phyloP scores from a whole-genome alignment of 306 rosid species.

The Phaseolus lunatus region DNA sequence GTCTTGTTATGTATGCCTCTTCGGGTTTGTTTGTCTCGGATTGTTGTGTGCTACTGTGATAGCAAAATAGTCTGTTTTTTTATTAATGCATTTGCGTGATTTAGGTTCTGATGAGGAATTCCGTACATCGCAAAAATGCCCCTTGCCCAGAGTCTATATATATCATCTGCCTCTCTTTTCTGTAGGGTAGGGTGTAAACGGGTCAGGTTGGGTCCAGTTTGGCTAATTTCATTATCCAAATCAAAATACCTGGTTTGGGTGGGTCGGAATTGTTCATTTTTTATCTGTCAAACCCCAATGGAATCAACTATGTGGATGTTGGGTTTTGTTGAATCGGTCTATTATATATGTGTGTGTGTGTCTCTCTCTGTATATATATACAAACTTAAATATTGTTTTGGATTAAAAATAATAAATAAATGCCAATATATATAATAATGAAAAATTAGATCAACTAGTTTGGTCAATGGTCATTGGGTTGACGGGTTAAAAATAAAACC shows the following conservation, averaged over 20 bases:
- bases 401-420: background rate
- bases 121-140: background rate
- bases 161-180: background rate
- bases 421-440: background rate
- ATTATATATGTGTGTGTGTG: no score
- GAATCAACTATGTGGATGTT: background rate
- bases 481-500: background rate
- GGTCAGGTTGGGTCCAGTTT: no score
- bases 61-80: background rate
- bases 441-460: background rate
- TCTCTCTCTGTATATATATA: no score
- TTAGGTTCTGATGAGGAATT: background rate
- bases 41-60: background rate
- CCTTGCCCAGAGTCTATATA: background rate
- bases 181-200: background rate
- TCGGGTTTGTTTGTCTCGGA: background rate
- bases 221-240: background rate
- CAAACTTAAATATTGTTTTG: background rate
- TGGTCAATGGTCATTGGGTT: background rate
- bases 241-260: background rate
- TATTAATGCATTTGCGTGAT: background rate
- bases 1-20: slow-evolving; percentile 17
- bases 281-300: background rate
- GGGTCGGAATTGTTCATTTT: background rate
- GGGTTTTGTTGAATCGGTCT: background rate